phyloP scores from a whole-genome alignment of 2,329 filamentous ascomycete species.

The Aspergillus uvarum region DNA sequence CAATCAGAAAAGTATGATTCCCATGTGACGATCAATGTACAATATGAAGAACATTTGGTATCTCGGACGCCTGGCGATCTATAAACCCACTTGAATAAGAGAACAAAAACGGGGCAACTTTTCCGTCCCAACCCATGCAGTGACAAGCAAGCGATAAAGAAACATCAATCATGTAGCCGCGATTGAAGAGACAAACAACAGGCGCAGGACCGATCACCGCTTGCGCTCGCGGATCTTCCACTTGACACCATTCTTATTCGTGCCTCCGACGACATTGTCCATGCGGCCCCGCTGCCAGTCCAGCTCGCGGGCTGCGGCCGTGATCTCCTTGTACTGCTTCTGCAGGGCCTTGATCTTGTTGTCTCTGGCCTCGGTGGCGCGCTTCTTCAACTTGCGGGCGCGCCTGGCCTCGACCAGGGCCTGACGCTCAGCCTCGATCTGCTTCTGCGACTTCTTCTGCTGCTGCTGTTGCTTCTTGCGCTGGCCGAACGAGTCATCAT shows the following conservation, averaged over 20 bases:
- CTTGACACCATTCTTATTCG: slow-evolving; percentile 63
- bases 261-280: slow-evolving; percentile 59
- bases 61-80: slow-evolving; percentile 17
- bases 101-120: slow-evolving; percentile 15
- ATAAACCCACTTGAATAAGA: slow-evolving; percentile 2
- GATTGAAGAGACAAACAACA: slow-evolving; percentile 1
- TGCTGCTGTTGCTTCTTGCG: slow-evolving; percentile 13
- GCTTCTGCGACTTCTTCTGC: slow-evolving; percentile 44
- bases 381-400: slow-evolving; percentile 49
- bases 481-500: slow-evolving; percentile 23
- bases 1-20: slow-evolving; percentile 13
- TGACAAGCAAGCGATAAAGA: background rate
- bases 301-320: slow-evolving; percentile 56
- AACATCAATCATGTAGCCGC: slow-evolving; percentile 16
- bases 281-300: slow-evolving; percentile 62
- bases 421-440: slow-evolving; percentile 44
- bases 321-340: slow-evolving; percentile 56
- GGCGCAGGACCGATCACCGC: slow-evolving; percentile 21
- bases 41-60: slow-evolving; percentile 18
- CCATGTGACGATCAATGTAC: slow-evolving; percentile 10
- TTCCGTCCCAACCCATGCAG: slow-evolving; percentile 14
- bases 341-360: slow-evolving; percentile 54
- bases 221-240: slow-evolving; percentile 65
- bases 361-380: slow-evolving; percentile 49
- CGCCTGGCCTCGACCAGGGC: slow-evolving; percentile 39